These are phyloP conservation scores for Angomonas deanei DNA, from an alignment of 208 protist genomes.

Conservation along the genomic window DNA sequence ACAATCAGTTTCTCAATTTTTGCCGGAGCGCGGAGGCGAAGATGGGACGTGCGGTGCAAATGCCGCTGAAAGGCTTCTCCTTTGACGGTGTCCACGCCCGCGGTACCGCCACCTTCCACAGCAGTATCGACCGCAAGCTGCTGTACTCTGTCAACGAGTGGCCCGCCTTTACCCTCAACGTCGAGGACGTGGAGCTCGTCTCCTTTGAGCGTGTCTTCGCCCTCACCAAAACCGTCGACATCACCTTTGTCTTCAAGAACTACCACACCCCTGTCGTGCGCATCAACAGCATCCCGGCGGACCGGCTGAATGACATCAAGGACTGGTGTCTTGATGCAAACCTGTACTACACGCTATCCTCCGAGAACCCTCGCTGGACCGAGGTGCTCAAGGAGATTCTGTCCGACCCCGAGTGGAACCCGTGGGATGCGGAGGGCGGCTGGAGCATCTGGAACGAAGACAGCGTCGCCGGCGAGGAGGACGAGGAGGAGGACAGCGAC, in stretches of 20 bases:
- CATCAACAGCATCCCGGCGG: slow-evolving; percentile 53
- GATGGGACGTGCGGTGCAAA: slow-evolving; percentile 69
- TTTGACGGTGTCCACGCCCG: slow-evolving; percentile 82
- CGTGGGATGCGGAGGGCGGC: slow-evolving; percentile 59
- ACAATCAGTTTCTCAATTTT: slow-evolving; percentile 84
- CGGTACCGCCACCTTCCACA: slow-evolving; percentile 69
- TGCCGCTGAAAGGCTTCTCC: slow-evolving; percentile 73
- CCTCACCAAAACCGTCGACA: slow-evolving; percentile 93
- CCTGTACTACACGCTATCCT: slow-evolving; percentile 84
- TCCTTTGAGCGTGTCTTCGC: slow-evolving; percentile 92
- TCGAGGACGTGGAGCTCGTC: slow-evolving; percentile 94
- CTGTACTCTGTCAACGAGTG: slow-evolving; percentile 80
- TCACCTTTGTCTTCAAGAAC: slow-evolving; percentile 97
- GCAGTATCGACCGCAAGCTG: slow-evolving; percentile 50
- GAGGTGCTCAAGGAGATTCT: slow-evolving; percentile 79
- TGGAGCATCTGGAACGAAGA: slow-evolving; percentile 69
- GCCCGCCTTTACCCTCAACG: slow-evolving; percentile 92
- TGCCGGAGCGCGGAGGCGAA: slow-evolving; percentile 58
- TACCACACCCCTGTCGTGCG: slow-evolving; percentile 78
- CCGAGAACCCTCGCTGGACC: slow-evolving; percentile 77
- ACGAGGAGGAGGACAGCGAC: slow-evolving; percentile 61
- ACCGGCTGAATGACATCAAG: slow-evolving; percentile 59
- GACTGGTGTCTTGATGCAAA: slow-evolving; percentile 74
- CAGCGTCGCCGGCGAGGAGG: slow-evolving; percentile 88
- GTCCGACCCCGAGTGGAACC: slow-evolving; percentile 81